Percentiles rank a stretch among this genome's conserved stretches.
Conservation (phyloP, 2,329 filamentous ascomycete species). For the Talaromyces amestolkiae region DNA sequence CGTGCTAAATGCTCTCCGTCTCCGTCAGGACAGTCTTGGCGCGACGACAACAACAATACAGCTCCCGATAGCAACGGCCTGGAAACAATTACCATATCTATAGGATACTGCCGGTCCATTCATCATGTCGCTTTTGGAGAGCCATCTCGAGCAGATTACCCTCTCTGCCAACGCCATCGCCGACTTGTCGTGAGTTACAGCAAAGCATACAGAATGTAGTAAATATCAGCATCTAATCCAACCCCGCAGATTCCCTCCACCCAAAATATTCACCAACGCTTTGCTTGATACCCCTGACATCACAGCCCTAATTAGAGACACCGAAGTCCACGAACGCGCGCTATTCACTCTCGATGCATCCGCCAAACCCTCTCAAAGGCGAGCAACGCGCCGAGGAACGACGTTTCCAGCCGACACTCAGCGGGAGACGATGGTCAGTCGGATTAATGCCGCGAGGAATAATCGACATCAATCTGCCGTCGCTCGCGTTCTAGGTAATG, state of each 20-base stretch:
- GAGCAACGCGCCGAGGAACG: constrained; percentile 48
- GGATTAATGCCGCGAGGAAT: constrained; percentile 53
- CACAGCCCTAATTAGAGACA: constrained; percentile 89
- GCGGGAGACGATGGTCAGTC: constrained; percentile 45
- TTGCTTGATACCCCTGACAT: constrained; percentile 87
- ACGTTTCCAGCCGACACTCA: constrained; percentile 44
- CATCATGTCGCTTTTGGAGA: constrained; percentile 66
- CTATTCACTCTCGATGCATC: constrained; percentile 87
- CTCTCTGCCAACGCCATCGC: constrained; percentile 74
- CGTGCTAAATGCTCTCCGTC: neutral
- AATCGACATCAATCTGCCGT: constrained; percentile 74
- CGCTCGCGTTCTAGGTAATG: constrained; percentile 80
- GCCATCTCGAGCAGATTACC: constrained; percentile 73
- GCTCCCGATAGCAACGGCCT: neutral
- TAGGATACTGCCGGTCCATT: neutral
- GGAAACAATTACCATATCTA: neutral
- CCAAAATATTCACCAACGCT: constrained; percentile 95
- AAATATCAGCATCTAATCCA: neutral
- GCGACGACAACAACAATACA: neutral
- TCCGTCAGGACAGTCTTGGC: constrained; percentile 3
- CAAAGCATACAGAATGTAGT: neutral
- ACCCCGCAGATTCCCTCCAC: constrained; percentile 69
- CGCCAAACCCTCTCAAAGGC: constrained; percentile 50
- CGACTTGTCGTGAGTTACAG: constrained; percentile 63
- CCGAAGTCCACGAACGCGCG: constrained; percentile 88